Percentiles rank a stretch among this genome's conserved stretches.
phyloP scores from a whole-genome alignment of 768 basidiomycete species.

The Porphyrellus cyaneotinctus region DNA sequence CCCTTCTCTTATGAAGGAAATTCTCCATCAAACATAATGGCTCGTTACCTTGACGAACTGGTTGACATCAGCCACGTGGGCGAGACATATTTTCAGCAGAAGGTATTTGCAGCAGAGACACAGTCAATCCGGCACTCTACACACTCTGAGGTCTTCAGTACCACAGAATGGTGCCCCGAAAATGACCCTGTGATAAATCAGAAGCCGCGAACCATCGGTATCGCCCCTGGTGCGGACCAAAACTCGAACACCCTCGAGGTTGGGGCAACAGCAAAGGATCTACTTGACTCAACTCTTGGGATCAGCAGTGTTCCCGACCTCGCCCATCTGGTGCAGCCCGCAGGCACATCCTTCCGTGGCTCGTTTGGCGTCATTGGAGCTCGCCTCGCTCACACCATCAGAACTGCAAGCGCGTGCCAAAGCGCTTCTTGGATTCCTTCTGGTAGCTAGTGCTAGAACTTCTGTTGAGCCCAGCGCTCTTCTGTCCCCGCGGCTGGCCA shows the following conservation, averaged over 20 bases:
- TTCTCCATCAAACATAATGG: conserved; percentile 17
- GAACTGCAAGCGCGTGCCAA: conserved; percentile 15
- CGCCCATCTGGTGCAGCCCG: conserved; percentile 5
- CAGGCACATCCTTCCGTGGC: conserved; percentile 24
- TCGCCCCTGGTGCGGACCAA: conserved; percentile 27
- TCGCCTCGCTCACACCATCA: conserved; percentile 22
- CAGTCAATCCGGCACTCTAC: conserved; percentile 7
- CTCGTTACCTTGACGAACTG: conserved; percentile 19
- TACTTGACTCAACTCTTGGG: conserved; percentile 28
- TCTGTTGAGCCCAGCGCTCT: neutral
- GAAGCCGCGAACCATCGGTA: conserved; percentile 24
- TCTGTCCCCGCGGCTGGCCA: neutral
- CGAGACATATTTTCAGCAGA: neutral
- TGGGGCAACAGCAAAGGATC: conserved; percentile 23
- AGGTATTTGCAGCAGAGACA: conserved; percentile 1
- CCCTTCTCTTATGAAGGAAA: conserved; percentile 19
- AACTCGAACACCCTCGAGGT: neutral
- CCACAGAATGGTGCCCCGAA: conserved; percentile 28
- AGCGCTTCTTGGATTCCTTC: conserved; percentile 20
- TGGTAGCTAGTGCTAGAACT: conserved; percentile 11
- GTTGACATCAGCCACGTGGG: conserved; percentile 8
- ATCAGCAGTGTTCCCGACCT: conserved; percentile 5
- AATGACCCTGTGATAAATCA: conserved; percentile 30
- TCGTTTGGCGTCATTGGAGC: conserved; percentile 23
- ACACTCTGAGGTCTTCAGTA: conserved; percentile 10